Evolutionary conservation across 2,329 filamentous ascomycete genomes (phyloP).

Genomic region (Phaeomoniella chlamydospora): DNA sequence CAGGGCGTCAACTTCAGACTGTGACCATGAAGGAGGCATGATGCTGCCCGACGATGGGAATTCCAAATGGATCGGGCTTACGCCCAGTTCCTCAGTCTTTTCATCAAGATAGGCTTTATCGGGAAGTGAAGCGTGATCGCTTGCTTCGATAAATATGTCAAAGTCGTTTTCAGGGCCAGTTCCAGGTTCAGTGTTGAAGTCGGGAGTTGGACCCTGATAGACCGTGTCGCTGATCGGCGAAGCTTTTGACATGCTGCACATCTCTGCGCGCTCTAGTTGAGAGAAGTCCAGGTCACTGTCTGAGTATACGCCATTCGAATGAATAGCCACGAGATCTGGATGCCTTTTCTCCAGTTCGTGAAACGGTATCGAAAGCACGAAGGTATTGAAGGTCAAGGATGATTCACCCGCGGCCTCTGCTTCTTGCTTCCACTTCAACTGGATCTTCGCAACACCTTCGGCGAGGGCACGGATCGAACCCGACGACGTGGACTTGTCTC

Average conservation of each 20-base stretch:
- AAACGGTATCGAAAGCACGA: conserved; percentile 48
- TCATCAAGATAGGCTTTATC: conserved; percentile 52
- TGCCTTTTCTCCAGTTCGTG: conserved; percentile 56
- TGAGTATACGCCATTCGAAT: conserved; percentile 56
- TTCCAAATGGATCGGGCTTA: conserved; percentile 45
- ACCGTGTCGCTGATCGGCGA: conserved; percentile 84
- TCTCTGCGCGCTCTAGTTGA: conserved; percentile 76
- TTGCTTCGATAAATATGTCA: conserved; percentile 80
- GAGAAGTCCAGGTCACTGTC: conserved; percentile 78
- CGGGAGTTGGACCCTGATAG: conserved; percentile 77
- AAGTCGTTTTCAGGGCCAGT: conserved; percentile 43
- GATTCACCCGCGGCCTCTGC: conserved; percentile 41
- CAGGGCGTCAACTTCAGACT: conserved; percentile 69
- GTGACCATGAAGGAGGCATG: conserved; percentile 68
- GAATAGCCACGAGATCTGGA: conserved; percentile 58
- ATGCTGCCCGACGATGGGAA: conserved; percentile 95
- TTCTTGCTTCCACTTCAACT: conserved; percentile 57
- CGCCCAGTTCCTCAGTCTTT: conserved; percentile 39
- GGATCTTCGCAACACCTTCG: conserved; percentile 55
- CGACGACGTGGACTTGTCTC: conserved; percentile 49
- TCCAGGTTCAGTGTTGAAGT: conserved; percentile 25
- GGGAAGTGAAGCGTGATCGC: conserved; percentile 64
- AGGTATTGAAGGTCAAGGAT: conserved; percentile 67
- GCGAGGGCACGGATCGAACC: conserved; percentile 52
- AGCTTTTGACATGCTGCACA: conserved; percentile 83